Evolutionary conservation across 306 rosid genomes (phyloP).

Genomic region (Elaeagnus macrophylla): DNA sequence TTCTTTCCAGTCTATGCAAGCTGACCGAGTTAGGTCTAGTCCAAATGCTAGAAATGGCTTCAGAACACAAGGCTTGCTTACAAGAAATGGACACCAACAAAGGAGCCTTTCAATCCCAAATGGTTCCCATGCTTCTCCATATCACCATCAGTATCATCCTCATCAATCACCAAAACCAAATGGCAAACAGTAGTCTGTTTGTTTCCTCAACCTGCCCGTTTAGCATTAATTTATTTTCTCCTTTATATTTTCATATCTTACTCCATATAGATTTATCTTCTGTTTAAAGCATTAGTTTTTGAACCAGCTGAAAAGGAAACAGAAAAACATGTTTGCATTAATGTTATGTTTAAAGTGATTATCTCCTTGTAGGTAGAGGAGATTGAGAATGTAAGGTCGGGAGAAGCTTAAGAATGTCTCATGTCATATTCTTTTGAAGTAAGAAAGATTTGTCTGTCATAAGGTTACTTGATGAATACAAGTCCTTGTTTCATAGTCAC

Average conservation of each 20-base stretch:
- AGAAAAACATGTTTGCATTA: slow-evolving; percentile 38
- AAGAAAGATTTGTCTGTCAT: slow-evolving; percentile 25
- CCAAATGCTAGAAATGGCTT: slow-evolving; percentile 60
- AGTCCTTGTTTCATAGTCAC: slow-evolving; percentile 12
- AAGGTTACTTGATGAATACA: slow-evolving; percentile 13
- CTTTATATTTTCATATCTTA: too few relatives aligned
- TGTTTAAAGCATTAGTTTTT: slow-evolving; percentile 47
- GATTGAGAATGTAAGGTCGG: slow-evolving; percentile 23
- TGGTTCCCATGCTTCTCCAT: slow-evolving; percentile 78
- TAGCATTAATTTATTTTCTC: slow-evolving; percentile 7
- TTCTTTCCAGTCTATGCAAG: slow-evolving; percentile 74
- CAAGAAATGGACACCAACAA: slow-evolving; percentile 60
- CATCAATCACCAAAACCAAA: slow-evolving; percentile 86
- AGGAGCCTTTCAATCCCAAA: slow-evolving; percentile 72
- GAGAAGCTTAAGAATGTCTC: slow-evolving; percentile 23
- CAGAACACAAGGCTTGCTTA: slow-evolving; percentile 40
- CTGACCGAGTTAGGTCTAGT: slow-evolving; percentile 59
- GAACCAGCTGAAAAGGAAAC: slow-evolving; percentile 39
- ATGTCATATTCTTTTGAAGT: slow-evolving; percentile 31
- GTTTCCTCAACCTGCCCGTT: slow-evolving; percentile 23
- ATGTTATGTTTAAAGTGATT: slow-evolving; percentile 34
- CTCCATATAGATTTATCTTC: slow-evolving; percentile 37
- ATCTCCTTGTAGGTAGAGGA: slow-evolving; percentile 22
- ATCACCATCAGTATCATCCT: slow-evolving; percentile 69
- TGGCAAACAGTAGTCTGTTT: slow-evolving; percentile 45